Conservation (phyloP, 2,329 filamentous ascomycete genomes). For the Exophiala lecanii-corni region DNA sequence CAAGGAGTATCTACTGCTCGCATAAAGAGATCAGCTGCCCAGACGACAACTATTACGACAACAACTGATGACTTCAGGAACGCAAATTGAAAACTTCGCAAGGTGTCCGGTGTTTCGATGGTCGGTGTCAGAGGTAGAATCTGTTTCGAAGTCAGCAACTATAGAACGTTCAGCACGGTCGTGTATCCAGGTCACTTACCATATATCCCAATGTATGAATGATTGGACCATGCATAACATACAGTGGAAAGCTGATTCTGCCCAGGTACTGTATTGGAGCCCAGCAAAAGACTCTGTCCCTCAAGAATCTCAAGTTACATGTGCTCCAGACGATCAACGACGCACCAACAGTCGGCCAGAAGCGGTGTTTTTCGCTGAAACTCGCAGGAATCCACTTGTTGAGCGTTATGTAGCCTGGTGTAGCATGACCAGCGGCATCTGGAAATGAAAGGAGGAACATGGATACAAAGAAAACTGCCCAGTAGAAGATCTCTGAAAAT, state of each 20-base stretch:
- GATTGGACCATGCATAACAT: conserved; percentile 44
- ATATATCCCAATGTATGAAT: conserved; percentile 40
- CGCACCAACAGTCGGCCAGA: conserved; percentile 41
- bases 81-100: conserved; percentile 35
- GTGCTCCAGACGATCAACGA: conserved; percentile 40
- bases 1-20: conserved; percentile 51
- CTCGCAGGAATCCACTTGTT: conserved; percentile 36
- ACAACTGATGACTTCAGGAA: conserved; percentile 38
- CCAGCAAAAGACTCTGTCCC: conserved; percentile 39
- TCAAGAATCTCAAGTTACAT: conserved; percentile 36
- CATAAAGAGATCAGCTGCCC: conserved; percentile 58
- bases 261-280: conserved; percentile 41
- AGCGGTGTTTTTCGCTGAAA: conserved; percentile 41
- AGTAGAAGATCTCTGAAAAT: conserved; percentile 29
- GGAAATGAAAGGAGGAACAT: conserved; percentile 42
- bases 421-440: conserved; percentile 33
- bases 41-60: conserved; percentile 44
- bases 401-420: conserved; percentile 40
- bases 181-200: conserved; percentile 33
- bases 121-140: conserved; percentile 35
- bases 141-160: conserved; percentile 28
- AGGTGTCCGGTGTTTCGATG: conserved; percentile 25
- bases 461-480: conserved; percentile 35
- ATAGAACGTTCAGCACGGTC: no score
- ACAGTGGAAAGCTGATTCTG: conserved; percentile 45